phyloP scores from a whole-genome alignment of 176 grass and related monocot species.

The Musa schizocarpa region DNA sequence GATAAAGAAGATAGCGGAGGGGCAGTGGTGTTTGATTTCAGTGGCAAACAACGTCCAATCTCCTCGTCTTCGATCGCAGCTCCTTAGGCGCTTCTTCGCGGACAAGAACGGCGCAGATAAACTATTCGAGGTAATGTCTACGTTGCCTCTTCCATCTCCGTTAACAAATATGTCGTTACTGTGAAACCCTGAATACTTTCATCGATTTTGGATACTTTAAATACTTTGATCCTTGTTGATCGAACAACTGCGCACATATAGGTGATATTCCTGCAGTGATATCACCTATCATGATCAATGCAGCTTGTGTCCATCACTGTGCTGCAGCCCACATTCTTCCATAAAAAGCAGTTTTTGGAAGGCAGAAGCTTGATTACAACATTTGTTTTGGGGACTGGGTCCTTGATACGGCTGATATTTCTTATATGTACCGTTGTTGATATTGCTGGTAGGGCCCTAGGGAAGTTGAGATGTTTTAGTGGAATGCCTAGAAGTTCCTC shows the following conservation, averaged over 20 bases:
- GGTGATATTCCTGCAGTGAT: too few relatives aligned
- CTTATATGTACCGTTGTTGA: constrained; percentile 50
- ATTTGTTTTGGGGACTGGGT: constrained; percentile 35
- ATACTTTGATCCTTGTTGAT: not conserved
- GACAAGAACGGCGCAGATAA: constrained; percentile 3
- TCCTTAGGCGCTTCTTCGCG: not conserved
- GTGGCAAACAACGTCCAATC: too few relatives aligned
- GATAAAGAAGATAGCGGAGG: too few relatives aligned
- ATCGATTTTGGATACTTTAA: not conserved
- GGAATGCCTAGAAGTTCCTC: not conserved
- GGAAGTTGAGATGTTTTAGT: not conserved
- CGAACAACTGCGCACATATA: not conserved
- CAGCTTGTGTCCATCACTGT: constrained; percentile 39
- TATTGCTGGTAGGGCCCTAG: constrained; percentile 38
- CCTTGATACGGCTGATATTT: constrained; percentile 46
- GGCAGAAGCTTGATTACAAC: constrained; percentile 45
- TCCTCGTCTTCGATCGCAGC: too few relatives aligned
- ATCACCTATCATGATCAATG: not conserved
- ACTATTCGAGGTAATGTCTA: constrained; percentile 36
- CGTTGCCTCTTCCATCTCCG: not conserved
- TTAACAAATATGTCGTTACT: not conserved
- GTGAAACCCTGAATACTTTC: not conserved
- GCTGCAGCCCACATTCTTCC: constrained; percentile 54
- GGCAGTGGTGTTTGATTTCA: too few relatives aligned
- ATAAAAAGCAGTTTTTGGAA: constrained; percentile 26